Conservation (phyloP, 2,329 filamentous ascomycete genomes). For the Xylaria arbuscula region DNA sequence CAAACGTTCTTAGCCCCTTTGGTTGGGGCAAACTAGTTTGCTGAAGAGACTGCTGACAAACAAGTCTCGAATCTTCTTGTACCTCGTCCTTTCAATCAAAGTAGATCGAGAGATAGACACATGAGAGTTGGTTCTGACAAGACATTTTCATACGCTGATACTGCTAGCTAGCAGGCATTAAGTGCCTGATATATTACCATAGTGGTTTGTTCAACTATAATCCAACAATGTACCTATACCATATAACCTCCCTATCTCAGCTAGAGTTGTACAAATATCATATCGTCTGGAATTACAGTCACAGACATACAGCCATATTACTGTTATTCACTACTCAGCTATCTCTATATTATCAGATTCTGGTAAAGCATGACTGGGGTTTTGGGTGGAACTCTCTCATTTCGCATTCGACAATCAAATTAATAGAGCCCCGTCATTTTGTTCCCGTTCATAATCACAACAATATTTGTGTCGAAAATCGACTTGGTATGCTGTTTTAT, state of each 20-base stretch:
- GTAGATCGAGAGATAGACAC: background rate
- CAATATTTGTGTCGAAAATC: too few species aligned
- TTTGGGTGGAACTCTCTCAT: background rate
- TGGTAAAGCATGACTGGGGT: background rate
- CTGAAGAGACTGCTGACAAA: constrained; percentile 3
- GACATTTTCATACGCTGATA: too few species aligned
- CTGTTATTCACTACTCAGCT: background rate
- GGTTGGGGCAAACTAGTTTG: background rate
- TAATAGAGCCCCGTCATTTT: background rate
- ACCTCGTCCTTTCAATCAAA: background rate
- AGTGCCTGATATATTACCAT: too few species aligned
- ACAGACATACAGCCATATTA: background rate
- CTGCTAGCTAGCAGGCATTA: too few species aligned
- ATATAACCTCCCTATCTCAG: constrained; percentile 11
- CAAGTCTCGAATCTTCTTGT: too few species aligned
- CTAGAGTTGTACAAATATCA: constrained; percentile 20
- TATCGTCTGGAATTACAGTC: background rate
- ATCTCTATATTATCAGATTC: background rate
- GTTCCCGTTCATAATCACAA: too few species aligned
- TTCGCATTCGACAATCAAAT: background rate
- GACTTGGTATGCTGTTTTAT: background rate
- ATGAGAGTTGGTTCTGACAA: background rate
- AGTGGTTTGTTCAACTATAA: background rate
- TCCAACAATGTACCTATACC: constrained; percentile 10
- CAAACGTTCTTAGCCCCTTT: constrained; percentile 29